Evolutionary conservation across 179 eudicot species (phyloP).

Genomic region (Silene vulgaris): DNA sequence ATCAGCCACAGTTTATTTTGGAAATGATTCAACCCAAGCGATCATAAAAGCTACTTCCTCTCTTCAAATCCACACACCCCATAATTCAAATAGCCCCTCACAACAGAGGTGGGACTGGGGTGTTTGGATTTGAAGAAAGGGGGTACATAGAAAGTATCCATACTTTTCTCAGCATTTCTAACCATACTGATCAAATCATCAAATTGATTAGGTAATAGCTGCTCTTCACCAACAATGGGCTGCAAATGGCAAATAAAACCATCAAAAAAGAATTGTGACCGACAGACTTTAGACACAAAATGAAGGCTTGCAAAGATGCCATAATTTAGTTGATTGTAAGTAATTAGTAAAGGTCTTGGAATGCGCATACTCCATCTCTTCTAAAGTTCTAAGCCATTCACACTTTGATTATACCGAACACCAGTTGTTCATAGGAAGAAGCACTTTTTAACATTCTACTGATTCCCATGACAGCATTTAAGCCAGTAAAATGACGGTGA

Average conservation of each 20-base stretch:
- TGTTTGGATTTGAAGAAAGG: too few species aligned
- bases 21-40: slow-evolving; percentile 5
- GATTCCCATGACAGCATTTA: not conserved
- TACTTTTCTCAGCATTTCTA: slow-evolving; percentile 90
- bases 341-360: not conserved
- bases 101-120: too few species aligned
- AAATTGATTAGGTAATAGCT: slow-evolving; percentile 39
- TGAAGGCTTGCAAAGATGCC: not conserved
- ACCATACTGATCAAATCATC: slow-evolving; percentile 81
- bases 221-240: slow-evolving; percentile 42
- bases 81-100: too few species aligned
- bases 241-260: slow-evolving; percentile 29
- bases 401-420: not conserved
- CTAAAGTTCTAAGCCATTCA: not conserved
- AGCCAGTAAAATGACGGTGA: not conserved
- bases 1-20: slow-evolving; percentile 3
- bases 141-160: slow-evolving; percentile 19
- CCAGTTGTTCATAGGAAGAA: not conserved
- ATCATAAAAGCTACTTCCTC: not conserved
- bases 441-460: not conserved
- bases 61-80: too few species aligned
- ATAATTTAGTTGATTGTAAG: not conserved
- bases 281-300: not conserved
- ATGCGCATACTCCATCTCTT: not conserved
- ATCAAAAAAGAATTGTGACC: slow-evolving; percentile 6